phyloP scores from a whole-genome alignment of 495 filamentous ascomycete genomes.

The Chlorociboria aeruginascens region DNA sequence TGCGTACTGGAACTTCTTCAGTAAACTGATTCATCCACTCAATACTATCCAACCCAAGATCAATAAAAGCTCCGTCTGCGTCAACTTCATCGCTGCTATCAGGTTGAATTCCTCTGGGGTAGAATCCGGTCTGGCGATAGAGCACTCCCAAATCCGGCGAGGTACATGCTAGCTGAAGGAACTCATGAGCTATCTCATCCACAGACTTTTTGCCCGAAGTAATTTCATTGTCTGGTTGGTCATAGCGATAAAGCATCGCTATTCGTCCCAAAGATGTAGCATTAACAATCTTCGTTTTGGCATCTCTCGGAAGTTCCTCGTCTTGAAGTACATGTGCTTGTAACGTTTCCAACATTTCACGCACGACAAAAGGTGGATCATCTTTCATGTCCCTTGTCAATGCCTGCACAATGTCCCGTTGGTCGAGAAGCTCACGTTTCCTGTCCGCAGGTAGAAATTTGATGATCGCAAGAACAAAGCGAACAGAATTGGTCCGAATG shows the following conservation, averaged over 20 bases:
- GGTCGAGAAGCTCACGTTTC: slow-evolving; percentile 64
- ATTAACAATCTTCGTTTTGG: slow-evolving; percentile 62
- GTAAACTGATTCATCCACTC: slow-evolving; percentile 55
- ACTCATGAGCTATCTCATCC: slow-evolving; percentile 50
- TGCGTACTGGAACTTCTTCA: slow-evolving; percentile 57
- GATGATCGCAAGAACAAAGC: slow-evolving; percentile 62
- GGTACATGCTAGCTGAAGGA: slow-evolving; percentile 63
- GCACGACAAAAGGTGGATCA: slow-evolving; percentile 57
- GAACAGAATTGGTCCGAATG: slow-evolving; percentile 61
- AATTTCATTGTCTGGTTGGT: slow-evolving; percentile 17
- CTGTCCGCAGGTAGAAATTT: slow-evolving; percentile 55
- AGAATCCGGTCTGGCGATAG: slow-evolving; percentile 55
- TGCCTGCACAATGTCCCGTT: slow-evolving; percentile 55
- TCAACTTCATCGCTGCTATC: slow-evolving; percentile 29
- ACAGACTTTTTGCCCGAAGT: slow-evolving; percentile 26
- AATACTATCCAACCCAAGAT: slow-evolving; percentile 56
- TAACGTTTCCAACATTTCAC: slow-evolving; percentile 53
- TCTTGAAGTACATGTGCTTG: slow-evolving; percentile 59
- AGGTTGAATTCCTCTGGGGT: slow-evolving; percentile 54
- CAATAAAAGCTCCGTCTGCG: slow-evolving; percentile 38
- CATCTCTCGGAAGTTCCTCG: slow-evolving; percentile 49
- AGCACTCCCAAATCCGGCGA: slow-evolving; percentile 57
- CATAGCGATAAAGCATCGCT: slow-evolving; percentile 58
- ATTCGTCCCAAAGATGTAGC: slow-evolving; percentile 57
- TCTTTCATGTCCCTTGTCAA: slow-evolving; percentile 58